Evolutionary conservation across 495 filamentous ascomycete genomes (phyloP), one percentile per base, ranked within the genome.

Genomic region (Geoglossum glabrum): DNA sequence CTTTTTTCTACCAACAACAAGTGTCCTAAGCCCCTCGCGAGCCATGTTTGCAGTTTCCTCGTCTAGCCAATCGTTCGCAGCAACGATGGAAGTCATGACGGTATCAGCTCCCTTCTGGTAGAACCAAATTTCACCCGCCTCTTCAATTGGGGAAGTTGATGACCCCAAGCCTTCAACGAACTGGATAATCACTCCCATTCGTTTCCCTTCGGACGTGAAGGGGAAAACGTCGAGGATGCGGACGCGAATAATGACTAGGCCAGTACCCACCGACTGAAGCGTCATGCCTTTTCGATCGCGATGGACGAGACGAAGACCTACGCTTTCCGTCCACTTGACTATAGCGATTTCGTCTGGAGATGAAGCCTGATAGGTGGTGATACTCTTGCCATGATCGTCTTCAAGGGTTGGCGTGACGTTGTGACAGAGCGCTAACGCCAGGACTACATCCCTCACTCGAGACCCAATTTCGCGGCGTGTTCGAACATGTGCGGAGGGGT

Each of bases 1-100:
- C 33, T 76, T 80, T 67, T 88, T 94, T 46, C 93, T 74, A 38
- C 93, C 93, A 17, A 99, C 82, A 10, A 99, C 93, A 9, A 99
- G 76, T 6, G 93, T 99, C 21, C 93, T 82, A 52, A 99, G 73
- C 25, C 93, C 93, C 72, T 99, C 93, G 21, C 93, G 80, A 3
- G 93, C 93, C 93, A 99, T 97, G 64, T 99, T 99, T 1, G 87
- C 86, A 1, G 90, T 96, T 67, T 99, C 93, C 64, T 99, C 93
- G 58, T 97, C 93, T 2, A 99, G 78, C 93, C 93, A 99, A 73
- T 97, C 92, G 65, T 96, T 96, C 13, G 87, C 77, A 15, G 83
- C 85, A 28, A 99, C 93, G 61, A 99, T 97, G 13, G 84, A 76
- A 17, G 80, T 75, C 93, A 99, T 99, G 47, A 97, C 89, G 0